Conservation (phyloP, 1,284 basidiomycete genomes). For the Papiliotrema laurentii region DNA sequence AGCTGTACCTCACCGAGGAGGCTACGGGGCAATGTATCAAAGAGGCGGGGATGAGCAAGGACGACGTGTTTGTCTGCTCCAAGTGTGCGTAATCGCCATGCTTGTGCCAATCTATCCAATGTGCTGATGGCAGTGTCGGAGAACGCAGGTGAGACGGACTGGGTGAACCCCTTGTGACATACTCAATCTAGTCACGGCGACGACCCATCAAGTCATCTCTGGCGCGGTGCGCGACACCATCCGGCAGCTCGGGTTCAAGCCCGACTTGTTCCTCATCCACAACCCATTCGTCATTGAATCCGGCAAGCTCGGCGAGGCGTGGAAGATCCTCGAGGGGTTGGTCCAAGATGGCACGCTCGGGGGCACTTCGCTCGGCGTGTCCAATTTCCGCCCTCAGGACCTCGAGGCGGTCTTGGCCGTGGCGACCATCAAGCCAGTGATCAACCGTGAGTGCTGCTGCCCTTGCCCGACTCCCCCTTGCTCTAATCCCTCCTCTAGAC, state of each 20-base stretch:
- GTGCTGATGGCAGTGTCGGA: constrained; percentile 1
- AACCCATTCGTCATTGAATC: constrained; percentile 23
- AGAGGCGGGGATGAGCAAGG: constrained; percentile 45
- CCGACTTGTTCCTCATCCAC: constrained; percentile 32
- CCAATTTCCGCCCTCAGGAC: constrained; percentile 39
- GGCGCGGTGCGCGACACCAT: constrained; percentile 13
- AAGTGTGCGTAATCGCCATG: constrained; percentile 10
- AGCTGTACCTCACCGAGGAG: constrained; percentile 41
- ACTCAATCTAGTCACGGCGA: background rate
- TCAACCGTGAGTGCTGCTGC: constrained; percentile 59
- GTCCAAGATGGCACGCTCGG: constrained; percentile 55
- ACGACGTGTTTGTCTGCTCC: constrained; percentile 29
- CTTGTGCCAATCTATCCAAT: too few species aligned
- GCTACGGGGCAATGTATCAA: constrained; percentile 48
- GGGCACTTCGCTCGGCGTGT: constrained; percentile 48
- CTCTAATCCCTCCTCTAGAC: background rate
- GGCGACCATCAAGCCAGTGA: constrained; percentile 61
- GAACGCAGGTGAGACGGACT: constrained; percentile 2
- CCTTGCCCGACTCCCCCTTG: too few species aligned
- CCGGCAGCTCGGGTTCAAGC: constrained; percentile 12
- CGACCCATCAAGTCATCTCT: constrained; percentile 5
- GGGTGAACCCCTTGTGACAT: background rate
- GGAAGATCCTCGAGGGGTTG: constrained; percentile 29
- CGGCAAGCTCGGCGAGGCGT: constrained; percentile 21
- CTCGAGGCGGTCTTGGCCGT: constrained; percentile 28